Base-by-base conservation (phyloP, 768 basidiomycete species). In the Serendipita indica region DNA sequence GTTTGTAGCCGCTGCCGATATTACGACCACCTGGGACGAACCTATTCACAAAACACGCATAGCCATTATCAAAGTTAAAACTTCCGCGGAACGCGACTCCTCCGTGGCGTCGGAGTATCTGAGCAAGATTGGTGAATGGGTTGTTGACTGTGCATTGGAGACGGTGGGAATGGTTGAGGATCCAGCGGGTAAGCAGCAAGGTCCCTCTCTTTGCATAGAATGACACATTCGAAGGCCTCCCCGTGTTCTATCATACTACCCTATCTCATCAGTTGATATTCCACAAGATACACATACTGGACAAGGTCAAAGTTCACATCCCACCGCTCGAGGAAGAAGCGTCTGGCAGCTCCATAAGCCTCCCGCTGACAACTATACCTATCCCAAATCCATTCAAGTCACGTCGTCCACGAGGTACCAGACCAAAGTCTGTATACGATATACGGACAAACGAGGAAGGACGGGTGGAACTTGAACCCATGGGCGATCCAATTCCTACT, bases 71-170 rank as follows among this genome's bases (percentile, higher is more conserved):
- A 57, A 63, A 22, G 28, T 66, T 33, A 52, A 63, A 14, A 46
- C 41, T 12, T 13, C 58, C 16, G 22, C 60, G 12, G 63, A 60
- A 34, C 35, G 60, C 6, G 37, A 34, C 3, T 60, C 39, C 16
- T 33, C 33, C 3, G 30, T 58, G n/a, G 22, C 34, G n/a, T 43
- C 58, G 20, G 63, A 60, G 22, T 34, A 73, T 1, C 71, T 85
- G 0, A 72, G 72, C 57, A 71, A 72, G 39, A 62, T 83, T 7
- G 78, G 78, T 4, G 77, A 80, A 45, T 83, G 81, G 79, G 64
- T 73, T 22, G 66, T 80, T 3, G 74, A 78, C 37, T 78, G 81
- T 10, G 72, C 72, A 13, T 69, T 75, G 0, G 68, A 69, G 52
- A 74, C 74, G 20, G 66, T 76, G 12, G 77, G 75, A 2, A 66